These are phyloP conservation scores for Buxus sempervirens DNA, from an alignment of 164 flowering plant genomes.

Conservation along the genomic window DNA sequence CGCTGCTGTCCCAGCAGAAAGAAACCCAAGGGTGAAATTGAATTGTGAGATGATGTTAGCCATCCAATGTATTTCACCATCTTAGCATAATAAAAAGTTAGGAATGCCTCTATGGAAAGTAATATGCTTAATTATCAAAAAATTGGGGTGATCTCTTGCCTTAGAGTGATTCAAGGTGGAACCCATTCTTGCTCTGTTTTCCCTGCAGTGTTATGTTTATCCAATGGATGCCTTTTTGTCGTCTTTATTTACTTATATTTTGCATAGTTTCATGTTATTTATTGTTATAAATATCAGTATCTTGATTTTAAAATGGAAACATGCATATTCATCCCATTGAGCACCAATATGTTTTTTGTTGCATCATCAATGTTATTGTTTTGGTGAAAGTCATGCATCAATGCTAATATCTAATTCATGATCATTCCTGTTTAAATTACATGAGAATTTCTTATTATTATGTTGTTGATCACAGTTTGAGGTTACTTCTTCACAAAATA, in stretches of 20 bases:
- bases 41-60: background rate
- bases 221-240: background rate
- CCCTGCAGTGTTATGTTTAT: too few species aligned
- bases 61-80: background rate
- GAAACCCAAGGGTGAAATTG: background rate
- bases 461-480: slow-evolving; percentile 54
- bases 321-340: background rate
- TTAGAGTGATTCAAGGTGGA: background rate
- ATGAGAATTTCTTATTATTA: background rate
- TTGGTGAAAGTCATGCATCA: background rate
- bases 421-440: slow-evolving; percentile 1
- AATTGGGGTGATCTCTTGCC: background rate
- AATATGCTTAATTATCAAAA: too few species aligned
- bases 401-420: background rate
- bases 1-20: background rate
- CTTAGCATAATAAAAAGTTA: background rate
- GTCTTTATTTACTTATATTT: background rate
- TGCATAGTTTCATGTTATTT: background rate
- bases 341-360: background rate
- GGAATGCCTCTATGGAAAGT: too few species aligned
- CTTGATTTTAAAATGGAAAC: background rate
- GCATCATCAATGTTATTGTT: background rate
- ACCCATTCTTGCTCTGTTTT: background rate
- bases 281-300: too few species aligned
- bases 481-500: slow-evolving; percentile 74